A percentile compares a stretch with the other conserved stretches of the same genome.
phyloP scores from a whole-genome alignment of 139 green algal genomes.

The Limnomonas spitsbergensis region DNA sequence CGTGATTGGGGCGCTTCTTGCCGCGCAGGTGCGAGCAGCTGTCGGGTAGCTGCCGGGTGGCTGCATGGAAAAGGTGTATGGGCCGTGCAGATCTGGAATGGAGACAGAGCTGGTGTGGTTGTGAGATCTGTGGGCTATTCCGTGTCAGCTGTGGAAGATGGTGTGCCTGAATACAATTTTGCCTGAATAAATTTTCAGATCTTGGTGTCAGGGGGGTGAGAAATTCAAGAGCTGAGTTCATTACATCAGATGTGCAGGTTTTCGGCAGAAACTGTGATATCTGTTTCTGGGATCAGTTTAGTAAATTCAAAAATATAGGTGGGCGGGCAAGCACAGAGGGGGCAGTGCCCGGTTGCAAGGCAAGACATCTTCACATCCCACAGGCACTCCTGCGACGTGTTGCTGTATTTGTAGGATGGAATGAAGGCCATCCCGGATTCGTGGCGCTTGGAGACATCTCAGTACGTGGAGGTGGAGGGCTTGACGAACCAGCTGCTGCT shows the following conservation, averaged over 20 bases:
- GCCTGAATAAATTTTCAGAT: too few relatives aligned
- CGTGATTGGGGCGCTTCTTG: conserved; percentile 52
- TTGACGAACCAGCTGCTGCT: background rate
- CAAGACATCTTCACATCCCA: too few relatives aligned
- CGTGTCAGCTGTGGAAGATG: background rate
- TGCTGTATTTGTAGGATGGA: background rate
- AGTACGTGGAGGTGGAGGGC: background rate
- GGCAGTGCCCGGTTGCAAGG: too few relatives aligned
- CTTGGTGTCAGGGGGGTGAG: too few relatives aligned
- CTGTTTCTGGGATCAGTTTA: too few relatives aligned
- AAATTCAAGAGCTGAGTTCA: too few relatives aligned
- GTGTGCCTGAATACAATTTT: too few relatives aligned
- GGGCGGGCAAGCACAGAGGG: too few relatives aligned
- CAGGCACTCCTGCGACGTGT: too few relatives aligned
- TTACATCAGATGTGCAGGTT: too few relatives aligned
- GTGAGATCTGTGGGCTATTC: background rate
- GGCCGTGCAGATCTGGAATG: background rate
- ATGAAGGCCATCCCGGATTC: background rate
- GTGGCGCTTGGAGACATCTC: background rate
- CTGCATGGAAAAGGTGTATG: background rate
- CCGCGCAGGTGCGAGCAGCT: conserved; percentile 11
- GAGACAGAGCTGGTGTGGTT: background rate
- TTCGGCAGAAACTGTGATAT: too few relatives aligned
- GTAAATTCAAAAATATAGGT: too few relatives aligned
- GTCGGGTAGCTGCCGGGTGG: background rate